These are phyloP conservation scores for Graphilbum sp. DNA, from an alignment of 2,329 filamentous ascomycete genomes.

Conservation along the genomic window DNA sequence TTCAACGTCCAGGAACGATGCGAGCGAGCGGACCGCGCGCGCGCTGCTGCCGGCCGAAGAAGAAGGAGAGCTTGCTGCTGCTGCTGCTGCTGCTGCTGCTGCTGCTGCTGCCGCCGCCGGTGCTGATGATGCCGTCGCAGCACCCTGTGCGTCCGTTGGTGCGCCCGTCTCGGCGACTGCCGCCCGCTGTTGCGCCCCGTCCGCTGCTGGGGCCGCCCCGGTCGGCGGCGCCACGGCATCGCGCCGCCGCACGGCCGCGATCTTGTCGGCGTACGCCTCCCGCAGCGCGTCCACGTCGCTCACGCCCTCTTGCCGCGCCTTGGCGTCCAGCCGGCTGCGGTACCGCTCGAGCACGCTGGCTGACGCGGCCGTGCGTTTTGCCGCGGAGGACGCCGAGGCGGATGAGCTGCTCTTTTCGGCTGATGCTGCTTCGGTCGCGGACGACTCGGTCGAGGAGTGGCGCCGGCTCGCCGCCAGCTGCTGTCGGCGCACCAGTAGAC, in stretches of 20 bases:
- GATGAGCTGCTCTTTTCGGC: background rate
- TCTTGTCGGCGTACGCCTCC: slow-evolving; percentile 72
- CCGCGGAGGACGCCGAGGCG: slow-evolving; percentile 25
- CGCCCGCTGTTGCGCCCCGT: too few species aligned
- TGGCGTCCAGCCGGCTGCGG: slow-evolving; percentile 64
- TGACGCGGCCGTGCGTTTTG: slow-evolving; percentile 19
- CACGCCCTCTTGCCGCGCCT: slow-evolving; percentile 59
- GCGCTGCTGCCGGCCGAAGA: background rate
- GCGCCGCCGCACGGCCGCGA: slow-evolving; percentile 51
- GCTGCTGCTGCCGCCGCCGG: background rate
- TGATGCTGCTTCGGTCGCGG: background rate
- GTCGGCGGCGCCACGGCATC: slow-evolving; percentile 32
- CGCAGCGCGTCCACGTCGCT: slow-evolving; percentile 60
- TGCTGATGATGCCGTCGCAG: too few species aligned
- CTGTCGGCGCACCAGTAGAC: too few species aligned
- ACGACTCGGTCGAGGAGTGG: slow-evolving; percentile 2
- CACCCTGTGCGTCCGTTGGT: background rate
- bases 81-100: background rate
- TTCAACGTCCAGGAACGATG: slow-evolving; percentile 53
- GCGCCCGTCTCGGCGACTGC: too few species aligned
- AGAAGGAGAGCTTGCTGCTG: slow-evolving; percentile 13
- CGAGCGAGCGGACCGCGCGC: slow-evolving; percentile 21
- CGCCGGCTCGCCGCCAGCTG: too few species aligned
- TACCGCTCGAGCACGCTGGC: slow-evolving; percentile 64
- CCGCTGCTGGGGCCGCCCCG: background rate